phyloP scores from a whole-genome alignment of 352 stramenopile genomes.

The Blastocystis sp. region DNA sequence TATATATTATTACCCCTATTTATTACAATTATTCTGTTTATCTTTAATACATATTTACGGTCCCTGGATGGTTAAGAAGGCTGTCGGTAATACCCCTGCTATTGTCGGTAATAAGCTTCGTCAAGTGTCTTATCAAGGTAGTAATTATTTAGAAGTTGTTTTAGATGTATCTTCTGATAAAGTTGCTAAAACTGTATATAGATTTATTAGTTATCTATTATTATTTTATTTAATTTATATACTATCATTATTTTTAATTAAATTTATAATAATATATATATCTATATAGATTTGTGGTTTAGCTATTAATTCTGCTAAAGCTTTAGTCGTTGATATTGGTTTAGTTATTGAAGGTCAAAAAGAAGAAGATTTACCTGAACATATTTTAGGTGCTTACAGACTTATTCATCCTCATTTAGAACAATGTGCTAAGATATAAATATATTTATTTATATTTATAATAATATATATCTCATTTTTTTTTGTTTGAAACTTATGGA shows the following conservation, averaged over 20 bases:
- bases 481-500: no score
- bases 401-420: background rate
- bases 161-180: slow-evolving; percentile 22
- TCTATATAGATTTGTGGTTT: slow-evolving; percentile 7
- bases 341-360: slow-evolving; percentile 23
- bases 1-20: no score
- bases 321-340: slow-evolving; percentile 11
- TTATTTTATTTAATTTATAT: no score
- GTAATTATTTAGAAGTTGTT: slow-evolving; percentile 5
- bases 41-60: no score
- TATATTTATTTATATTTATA: no score
- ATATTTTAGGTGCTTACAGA: slow-evolving; percentile 13
- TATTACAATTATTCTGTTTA: no score
- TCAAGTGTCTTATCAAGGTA: slow-evolving; percentile 5
- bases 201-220: no score
- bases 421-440: no score
- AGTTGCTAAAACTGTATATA: no score
- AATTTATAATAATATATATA: background rate
- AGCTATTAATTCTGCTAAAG: slow-evolving; percentile 11
- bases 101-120: slow-evolving; percentile 24
- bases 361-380: slow-evolving; percentile 14
- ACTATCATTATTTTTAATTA: background rate
- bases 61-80: slow-evolving; percentile 3
- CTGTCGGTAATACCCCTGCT: slow-evolving; percentile 4
- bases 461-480: no score